A percentile compares a stretch with the other conserved stretches of the same genome.
phyloP scores from a whole-genome alignment of 805 yeast genomes.

The Saturnispora sekii region DNA sequence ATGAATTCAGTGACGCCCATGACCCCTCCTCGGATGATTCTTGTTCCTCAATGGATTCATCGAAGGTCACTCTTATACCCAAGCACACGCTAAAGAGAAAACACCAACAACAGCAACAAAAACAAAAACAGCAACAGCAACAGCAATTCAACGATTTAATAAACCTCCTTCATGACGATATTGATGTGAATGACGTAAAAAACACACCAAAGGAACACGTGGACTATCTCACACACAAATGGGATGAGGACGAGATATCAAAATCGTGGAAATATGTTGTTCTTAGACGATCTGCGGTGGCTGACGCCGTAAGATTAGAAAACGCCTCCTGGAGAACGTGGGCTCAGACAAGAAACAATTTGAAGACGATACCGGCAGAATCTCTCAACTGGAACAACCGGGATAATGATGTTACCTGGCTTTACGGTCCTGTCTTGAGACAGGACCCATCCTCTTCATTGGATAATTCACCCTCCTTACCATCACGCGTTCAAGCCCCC shows the following conservation, averaged over 20 bases:
- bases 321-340: conserved; percentile 95
- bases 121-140: conserved; percentile 12
- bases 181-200: conserved; percentile 62
- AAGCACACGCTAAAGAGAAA: conserved; percentile 24
- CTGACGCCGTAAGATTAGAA: conserved; percentile 67
- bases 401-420: conserved; percentile 96
- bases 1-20: conserved; percentile 19
- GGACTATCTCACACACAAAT: conserved; percentile 88
- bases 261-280: conserved; percentile 94
- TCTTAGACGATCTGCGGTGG: conserved; percentile 70
- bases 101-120: conserved; percentile 9
- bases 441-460: neutral
- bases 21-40: conserved; percentile 22
- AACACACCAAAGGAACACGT: conserved; percentile 85
- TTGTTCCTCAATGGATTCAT: conserved; percentile 16
- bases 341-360: conserved; percentile 74
- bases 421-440: conserved; percentile 70
- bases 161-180: conserved; percentile 62
- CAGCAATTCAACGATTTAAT: conserved; percentile 9
- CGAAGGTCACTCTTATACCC: conserved; percentile 19
- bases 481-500: neutral
- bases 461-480: too few relatives aligned
- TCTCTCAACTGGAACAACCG: conserved; percentile 84
- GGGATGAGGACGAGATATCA: conserved; percentile 92
- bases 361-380: conserved; percentile 81